Base-by-base conservation (phyloP, 2,329 filamentous ascomycete species). In the Aspergillus texensis region DNA sequence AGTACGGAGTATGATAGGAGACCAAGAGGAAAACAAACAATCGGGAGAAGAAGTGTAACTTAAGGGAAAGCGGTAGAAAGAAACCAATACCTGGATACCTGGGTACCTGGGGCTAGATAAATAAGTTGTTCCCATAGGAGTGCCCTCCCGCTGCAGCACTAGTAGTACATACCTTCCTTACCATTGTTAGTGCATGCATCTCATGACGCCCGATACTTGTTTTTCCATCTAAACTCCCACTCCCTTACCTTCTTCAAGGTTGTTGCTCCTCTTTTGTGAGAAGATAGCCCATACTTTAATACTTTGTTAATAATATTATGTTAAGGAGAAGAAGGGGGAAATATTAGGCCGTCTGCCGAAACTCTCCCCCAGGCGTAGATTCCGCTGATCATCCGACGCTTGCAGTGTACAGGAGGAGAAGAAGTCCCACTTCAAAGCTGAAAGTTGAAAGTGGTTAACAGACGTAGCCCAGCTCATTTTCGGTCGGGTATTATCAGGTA, bases 361-460 rank as follows among this genome's bases (percentile, higher is more conserved):
- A 62, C 60, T 57, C 53, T 67, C 58, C 62, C 65, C 65, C 61
- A 67, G 65, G 58, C 52, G 57, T 61, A 54, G 60, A 63, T 66
- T 63, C 60, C 58, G 70, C 62, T 68, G 69, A 71, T 71, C 70
- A 68, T 70, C 68, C 70, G 69, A 68, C 63, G 64, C 63, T 65
- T 63, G 64, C 54, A 64, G 62, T 60, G 56, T 61, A 64, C 5
- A 28, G 26, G 26, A 28, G 26, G 26, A 28, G 26, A 26, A 26
- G 26, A 28, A 61, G 61, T 55, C 57, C 62, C 62, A 66, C 62
- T 64, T 62, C 28, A 26, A 14, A 36, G 16, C 30, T 57, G 45
- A 48, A 57, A 61, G 53, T 56, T 46, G 53, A 28, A 57, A 52
- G 53, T 36, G 21, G 21, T 24, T 24, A 24, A 24, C 21, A 24